A percentile compares a stretch with the other conserved stretches of the same genome.
Conservation (phyloP, 2,329 filamentous ascomycete genomes). For the Pseudocercospora vitis region DNA sequence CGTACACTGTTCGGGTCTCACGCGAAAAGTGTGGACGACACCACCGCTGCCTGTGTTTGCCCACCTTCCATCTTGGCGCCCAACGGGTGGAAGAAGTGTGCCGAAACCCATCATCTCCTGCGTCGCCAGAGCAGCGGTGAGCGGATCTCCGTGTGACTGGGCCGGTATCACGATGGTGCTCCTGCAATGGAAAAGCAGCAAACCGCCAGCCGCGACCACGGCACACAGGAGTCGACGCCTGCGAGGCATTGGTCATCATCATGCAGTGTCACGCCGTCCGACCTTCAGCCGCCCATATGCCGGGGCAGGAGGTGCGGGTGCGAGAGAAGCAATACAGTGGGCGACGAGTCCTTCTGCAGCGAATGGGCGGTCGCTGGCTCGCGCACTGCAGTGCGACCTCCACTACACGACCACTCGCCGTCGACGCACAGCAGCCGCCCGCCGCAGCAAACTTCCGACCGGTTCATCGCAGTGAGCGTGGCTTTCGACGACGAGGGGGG, state of each 20-base stretch:
- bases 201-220: slow-evolving; percentile 10
- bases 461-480: too few relatives aligned
- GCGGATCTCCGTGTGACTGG: slow-evolving; percentile 7
- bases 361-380: slow-evolving; percentile 12
- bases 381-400: slow-evolving; percentile 9
- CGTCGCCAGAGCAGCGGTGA: slow-evolving; percentile 15
- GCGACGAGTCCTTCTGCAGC: not conserved
- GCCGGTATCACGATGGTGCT: slow-evolving; percentile 1
- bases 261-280: slow-evolving; percentile 19
- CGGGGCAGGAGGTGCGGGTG: slow-evolving; percentile 2
- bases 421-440: slow-evolving; percentile 11
- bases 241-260: slow-evolving; percentile 8
- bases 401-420: slow-evolving; percentile 1
- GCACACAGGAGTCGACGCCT: slow-evolving; percentile 8
- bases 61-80: too few relatives aligned
- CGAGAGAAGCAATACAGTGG: not conserved
- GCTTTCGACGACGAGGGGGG: too few relatives aligned
- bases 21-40: too few relatives aligned
- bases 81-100: too few relatives aligned
- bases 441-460: slow-evolving; percentile 22
- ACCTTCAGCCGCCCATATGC: slow-evolving; percentile 17
- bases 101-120: slow-evolving; percentile 3
- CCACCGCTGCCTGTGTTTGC: too few relatives aligned
- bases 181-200: slow-evolving; percentile 8
- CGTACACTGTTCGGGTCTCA: too few relatives aligned